Evolutionary conservation across 257 asterid species (phyloP).

Genomic region (Solanum appendiculatum): DNA sequence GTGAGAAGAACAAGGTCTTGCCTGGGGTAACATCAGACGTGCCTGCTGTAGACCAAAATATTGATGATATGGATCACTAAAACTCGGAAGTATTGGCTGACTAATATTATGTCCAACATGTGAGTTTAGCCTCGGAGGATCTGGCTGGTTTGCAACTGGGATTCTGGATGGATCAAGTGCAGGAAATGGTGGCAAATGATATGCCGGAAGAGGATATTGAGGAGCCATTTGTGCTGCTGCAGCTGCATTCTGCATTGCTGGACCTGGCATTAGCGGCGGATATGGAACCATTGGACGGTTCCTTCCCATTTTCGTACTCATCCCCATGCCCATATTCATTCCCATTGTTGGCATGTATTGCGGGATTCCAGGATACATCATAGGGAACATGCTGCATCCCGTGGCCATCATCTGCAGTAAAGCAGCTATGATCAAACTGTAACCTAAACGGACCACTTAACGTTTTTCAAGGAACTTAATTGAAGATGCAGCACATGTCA

Average conservation of each 20-base stretch:
- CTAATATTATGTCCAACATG: not conserved
- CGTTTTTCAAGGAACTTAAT: not conserved
- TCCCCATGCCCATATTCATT: constrained; percentile 26
- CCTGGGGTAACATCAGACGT: constrained; percentile 17
- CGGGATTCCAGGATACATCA: constrained; percentile 34
- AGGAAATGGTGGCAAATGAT: constrained; percentile 37
- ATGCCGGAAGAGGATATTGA: constrained; percentile 44
- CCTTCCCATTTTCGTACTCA: constrained; percentile 48
- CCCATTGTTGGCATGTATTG: constrained; percentile 19
- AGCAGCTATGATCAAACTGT: not conserved
- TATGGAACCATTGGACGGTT: constrained; percentile 49
- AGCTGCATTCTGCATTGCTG: constrained; percentile 34
- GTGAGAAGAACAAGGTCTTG: not conserved
- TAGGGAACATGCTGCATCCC: constrained; percentile 32
- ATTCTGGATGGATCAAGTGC: constrained; percentile 32
- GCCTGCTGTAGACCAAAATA: constrained; percentile 22
- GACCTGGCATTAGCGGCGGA: constrained; percentile 35
- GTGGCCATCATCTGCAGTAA: constrained; percentile 36
- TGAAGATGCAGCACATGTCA: not conserved
- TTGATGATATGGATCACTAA: constrained; percentile 19
- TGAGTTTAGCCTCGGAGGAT: constrained; percentile 11
- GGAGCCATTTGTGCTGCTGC: constrained; percentile 39
- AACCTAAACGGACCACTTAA: not conserved
- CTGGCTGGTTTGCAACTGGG: constrained; percentile 17
- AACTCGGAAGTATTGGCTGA: constrained; percentile 10